phyloP scores from a whole-genome alignment of 441 rosid species.

The Eutrema salsugineum region DNA sequence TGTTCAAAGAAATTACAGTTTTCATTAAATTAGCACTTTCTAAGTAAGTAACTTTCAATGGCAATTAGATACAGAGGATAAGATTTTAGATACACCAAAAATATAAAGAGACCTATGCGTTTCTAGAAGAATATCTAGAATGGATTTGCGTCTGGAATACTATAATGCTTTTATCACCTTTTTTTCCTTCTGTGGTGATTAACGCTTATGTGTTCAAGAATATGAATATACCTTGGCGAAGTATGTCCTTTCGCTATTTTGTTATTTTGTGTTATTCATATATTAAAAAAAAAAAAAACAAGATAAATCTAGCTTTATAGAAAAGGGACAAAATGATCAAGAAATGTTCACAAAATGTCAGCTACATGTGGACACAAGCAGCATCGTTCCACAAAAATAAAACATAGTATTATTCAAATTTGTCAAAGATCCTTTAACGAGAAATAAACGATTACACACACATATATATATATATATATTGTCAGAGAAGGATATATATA shows the following conservation, averaged over 20 bases:
- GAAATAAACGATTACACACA: background rate
- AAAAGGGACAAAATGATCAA: constrained; percentile 15
- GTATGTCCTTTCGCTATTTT: constrained; percentile 1
- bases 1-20: background rate
- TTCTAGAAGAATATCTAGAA: constrained; percentile 22
- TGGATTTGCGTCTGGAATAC: constrained; percentile 29
- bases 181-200: background rate
- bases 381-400: constrained; percentile 5
- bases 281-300: background rate
- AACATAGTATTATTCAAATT: background rate
- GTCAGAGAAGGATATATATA: background rate
- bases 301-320: constrained; percentile 11
- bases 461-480: background rate
- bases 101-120: constrained; percentile 9
- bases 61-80: background rate
- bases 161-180: constrained; percentile 2
- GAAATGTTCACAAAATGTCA: constrained; percentile 6
- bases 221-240: constrained; percentile 6
- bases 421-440: background rate
- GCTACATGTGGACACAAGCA: constrained; percentile 26
- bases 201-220: constrained; percentile 10
- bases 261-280: background rate
- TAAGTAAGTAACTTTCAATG: background rate
- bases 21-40: background rate
- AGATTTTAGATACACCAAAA: background rate